These are phyloP conservation scores for Arachnopeziza araneosa DNA, from an alignment of 2,329 filamentous ascomycete species.

Conservation along the genomic window DNA sequence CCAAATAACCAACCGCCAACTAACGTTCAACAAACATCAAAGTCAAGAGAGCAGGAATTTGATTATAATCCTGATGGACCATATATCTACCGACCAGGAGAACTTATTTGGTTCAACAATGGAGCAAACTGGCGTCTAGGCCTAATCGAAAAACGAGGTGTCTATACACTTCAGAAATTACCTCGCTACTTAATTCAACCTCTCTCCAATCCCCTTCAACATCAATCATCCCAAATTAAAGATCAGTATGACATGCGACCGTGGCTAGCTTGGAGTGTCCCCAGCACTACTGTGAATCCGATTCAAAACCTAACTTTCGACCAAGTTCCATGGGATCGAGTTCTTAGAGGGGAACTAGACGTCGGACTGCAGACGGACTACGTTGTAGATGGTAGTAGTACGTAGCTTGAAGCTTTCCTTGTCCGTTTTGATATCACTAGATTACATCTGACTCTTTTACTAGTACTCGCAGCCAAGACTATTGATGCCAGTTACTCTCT, in stretches of 20 bases:
- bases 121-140: conserved; percentile 48
- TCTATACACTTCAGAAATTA: conserved; percentile 23
- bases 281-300: conserved; percentile 40
- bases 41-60: conserved; percentile 40
- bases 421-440: neutral
- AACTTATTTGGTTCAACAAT: conserved; percentile 51
- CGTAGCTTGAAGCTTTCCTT: neutral
- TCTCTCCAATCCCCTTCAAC: conserved; percentile 39
- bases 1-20: neutral
- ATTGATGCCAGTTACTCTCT: conserved; percentile 51
- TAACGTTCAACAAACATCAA: neutral
- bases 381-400: conserved; percentile 46
- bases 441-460: neutral
- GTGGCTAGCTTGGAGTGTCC: conserved; percentile 54
- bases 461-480: conserved; percentile 48
- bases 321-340: conserved; percentile 44
- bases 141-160: conserved; percentile 42
- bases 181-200: conserved; percentile 42
- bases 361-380: conserved; percentile 39
- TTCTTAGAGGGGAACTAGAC: conserved; percentile 35
- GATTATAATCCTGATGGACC: conserved; percentile 40
- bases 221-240: conserved; percentile 37
- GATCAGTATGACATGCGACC: conserved; percentile 43
- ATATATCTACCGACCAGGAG: conserved; percentile 48
- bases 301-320: conserved; percentile 41